These are phyloP conservation scores for Lanmaoa rubissima DNA, from an alignment of 768 basidiomycete genomes.

Conservation along the genomic window DNA sequence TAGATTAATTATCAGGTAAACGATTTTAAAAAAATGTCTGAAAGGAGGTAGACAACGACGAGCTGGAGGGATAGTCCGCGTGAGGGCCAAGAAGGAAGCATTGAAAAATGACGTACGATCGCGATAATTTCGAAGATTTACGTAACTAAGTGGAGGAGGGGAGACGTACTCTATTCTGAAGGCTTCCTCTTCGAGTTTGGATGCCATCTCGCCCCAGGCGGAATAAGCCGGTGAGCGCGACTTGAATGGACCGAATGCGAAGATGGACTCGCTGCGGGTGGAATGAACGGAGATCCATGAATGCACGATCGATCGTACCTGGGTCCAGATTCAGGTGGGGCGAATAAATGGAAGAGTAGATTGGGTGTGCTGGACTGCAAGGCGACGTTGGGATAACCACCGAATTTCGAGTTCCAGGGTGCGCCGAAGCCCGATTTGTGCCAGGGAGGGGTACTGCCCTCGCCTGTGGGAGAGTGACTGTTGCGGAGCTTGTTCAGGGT, in stretches of 20 bases:
- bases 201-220: constrained; percentile 74
- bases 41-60: constrained; percentile 4
- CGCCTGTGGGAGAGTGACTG: constrained; percentile 31
- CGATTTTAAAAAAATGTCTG: constrained; percentile 20
- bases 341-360: constrained; percentile 69
- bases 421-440: constrained; percentile 23
- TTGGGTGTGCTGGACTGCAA: constrained; percentile 60
- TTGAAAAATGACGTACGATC: constrained; percentile 22
- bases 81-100: constrained; percentile 18
- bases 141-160: constrained; percentile 32
- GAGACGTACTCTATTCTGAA: constrained; percentile 81
- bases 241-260: constrained; percentile 29
- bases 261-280: constrained; percentile 39
- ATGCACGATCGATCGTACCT: constrained; percentile 27
- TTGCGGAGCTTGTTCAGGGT: constrained; percentile 28
- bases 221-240: constrained; percentile 52
- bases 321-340: constrained; percentile 63
- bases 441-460: constrained; percentile 28
- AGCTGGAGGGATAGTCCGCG: constrained; percentile 20
- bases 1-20: constrained; percentile 27
- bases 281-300: constrained; percentile 18
- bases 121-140: constrained; percentile 26
- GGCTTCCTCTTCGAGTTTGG: constrained; percentile 65
- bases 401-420: constrained; percentile 30
- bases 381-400: constrained; percentile 49